Base-by-base conservation (phyloP, 192 early-diverging fungal genomes). In the Backusella luteola region DNA sequence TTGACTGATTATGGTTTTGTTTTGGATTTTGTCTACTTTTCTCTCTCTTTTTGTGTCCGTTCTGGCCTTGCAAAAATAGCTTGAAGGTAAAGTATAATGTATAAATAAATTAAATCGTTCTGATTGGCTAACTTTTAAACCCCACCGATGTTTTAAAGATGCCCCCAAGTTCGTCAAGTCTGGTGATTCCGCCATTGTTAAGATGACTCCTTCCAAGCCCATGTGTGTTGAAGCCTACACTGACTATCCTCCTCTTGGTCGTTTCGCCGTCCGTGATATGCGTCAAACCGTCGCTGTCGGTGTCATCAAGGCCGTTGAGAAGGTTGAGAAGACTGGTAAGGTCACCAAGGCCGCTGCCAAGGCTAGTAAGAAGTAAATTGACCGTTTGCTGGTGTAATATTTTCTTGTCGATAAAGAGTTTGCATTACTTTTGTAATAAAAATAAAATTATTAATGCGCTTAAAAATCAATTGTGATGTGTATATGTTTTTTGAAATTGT, bases 181-280 rank as follows among this genome's bases (percentile, higher is more conserved):
- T 79, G 95, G 94, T 82, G 96, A 98, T 85, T 91, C 95, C 74
- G 95, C 94, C 84, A 95, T 96, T 82, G 95, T 98, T 87, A 94
- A 94, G 90, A 89, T 97, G 90, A 81, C 95, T 83, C 96, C 96
- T 69, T 92, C 91, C 87, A 96, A 96, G 94, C 96, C 96, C 79
- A 92, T 98, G 91, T 96, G 94, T 90, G 96, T 98, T 74, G 96
- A 98, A 88, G 78, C 96, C 49, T 98, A 91, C 90, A 86, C 90
- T 74, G 93, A 96, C 84, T 98, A 95, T 89, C 93, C 96, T 69
- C 94, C 96, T 77, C 93, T 98, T 68, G 96, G 96, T 83, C 95
- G 96, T 86, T 98, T 98, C 88, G 96, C 96, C 79, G 94, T 98
- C 85, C 94, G 96, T 93, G 96, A 98, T 81, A 96, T 97, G 96